Base-by-base conservation (phyloP, 257 asterid genomes). In the Craterostigma plantagineum region DNA sequence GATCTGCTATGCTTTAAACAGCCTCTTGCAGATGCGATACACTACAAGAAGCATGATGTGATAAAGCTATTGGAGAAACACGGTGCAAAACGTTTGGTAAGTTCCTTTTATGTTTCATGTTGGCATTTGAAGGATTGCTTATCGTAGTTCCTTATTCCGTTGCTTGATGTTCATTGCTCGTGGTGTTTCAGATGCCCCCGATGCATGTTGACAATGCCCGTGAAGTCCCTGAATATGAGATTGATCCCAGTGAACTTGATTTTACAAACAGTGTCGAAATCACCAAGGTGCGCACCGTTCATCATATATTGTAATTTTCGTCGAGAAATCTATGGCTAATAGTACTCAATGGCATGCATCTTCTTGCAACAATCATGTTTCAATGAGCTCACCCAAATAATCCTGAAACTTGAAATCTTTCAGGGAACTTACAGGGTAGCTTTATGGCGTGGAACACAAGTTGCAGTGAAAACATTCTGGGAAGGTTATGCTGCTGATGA, bases 181-280 rank as follows among this genome's bases (percentile, higher is more conserved):
- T 48, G 54, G 36, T 39, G 18, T 52, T 54, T 39, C 57, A 87
- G 98, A 64, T 71, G 82, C 69, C 93, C 58, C 81, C 95, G 13
- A 82, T 82, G 95, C 93, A 76, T 43, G 95, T 82, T 34, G 50
- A 66, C 37, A 74, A 68, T 66, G 67, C 62, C 33, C 79, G 77
- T 40, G 75, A 87, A 38, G 90, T 87, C 33, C 98, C 98, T 46
- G 95, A 87, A 46, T 87, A 87, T 33, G 98, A 87, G 76, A 87
- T 82, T 56, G 62, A 60, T 56, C 83, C 92, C 18, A 48, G 34
- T 30, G 95, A 87, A 60, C 73, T 87, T 61, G 95, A 87, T 71
- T 87, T 87, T 56, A 69, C 93, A 17, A 53, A 56, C 71, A 67
- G 90, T 44, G 43, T 76, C 55, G 70, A 66, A 51, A 49, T 82